Percentiles rank a stretch among this genome's conserved stretches.
Conservation (phyloP, 2,329 filamentous ascomycete species). For the Amphichorda felina region DNA sequence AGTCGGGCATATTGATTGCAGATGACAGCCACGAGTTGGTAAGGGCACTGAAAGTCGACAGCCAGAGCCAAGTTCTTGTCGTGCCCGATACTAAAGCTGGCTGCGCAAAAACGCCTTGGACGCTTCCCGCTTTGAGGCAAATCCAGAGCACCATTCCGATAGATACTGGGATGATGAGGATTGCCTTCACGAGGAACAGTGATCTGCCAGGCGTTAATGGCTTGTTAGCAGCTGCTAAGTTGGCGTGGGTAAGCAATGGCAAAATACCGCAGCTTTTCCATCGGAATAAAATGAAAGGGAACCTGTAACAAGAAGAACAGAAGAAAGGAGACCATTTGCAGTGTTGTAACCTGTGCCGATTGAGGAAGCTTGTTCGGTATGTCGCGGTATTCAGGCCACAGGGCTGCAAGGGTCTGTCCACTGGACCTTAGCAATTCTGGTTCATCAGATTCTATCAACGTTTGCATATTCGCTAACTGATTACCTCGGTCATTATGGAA, state of each 20-base stretch:
- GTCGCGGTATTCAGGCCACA: constrained; percentile 20
- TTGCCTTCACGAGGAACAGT: constrained; percentile 22
- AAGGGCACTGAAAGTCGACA: background rate
- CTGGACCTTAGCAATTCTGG: constrained; percentile 1
- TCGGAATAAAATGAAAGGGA: constrained; percentile 23
- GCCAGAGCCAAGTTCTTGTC: constrained; percentile 1
- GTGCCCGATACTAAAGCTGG: background rate
- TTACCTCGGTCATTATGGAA: too few relatives aligned
- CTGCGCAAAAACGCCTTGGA: background rate
- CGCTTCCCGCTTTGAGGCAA: background rate
- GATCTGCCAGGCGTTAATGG: too few relatives aligned
- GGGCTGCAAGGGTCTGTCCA: constrained; percentile 19
- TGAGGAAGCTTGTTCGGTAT: constrained; percentile 13
- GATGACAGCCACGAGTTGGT: background rate
- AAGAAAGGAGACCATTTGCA: constrained; percentile 27
- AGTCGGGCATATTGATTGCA: background rate
- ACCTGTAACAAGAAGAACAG: constrained; percentile 35
- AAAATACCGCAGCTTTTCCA: constrained; percentile 25
- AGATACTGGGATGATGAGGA: constrained; percentile 7
- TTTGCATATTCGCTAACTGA: background rate
- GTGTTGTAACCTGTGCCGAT: constrained; percentile 11
- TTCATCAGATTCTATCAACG: background rate
- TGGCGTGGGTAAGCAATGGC: too few relatives aligned
- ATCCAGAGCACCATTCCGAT: constrained; percentile 20
- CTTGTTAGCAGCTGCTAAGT: too few relatives aligned